These are phyloP conservation scores for Lathyrus oleraceus DNA, from an alignment of 306 rosid species.

Conservation along the genomic window DNA sequence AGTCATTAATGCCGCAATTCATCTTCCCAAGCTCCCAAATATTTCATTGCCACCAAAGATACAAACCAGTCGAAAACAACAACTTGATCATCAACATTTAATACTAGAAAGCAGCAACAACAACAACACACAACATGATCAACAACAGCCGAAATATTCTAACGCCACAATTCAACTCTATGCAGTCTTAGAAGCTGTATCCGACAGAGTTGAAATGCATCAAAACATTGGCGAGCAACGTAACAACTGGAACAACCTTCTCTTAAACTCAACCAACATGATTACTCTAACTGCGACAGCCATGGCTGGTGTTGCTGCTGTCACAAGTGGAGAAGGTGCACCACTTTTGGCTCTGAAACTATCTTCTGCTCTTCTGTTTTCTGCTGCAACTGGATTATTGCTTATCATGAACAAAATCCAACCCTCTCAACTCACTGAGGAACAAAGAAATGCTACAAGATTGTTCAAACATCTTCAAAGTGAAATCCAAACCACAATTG, in stretches of 20 bases:
- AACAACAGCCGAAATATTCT: not conserved
- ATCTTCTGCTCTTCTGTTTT: conserved; percentile 58
- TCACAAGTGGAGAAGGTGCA: not conserved
- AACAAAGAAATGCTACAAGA: conserved; percentile 71
- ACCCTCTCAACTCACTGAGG: conserved; percentile 85
- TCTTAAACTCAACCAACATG: conserved; percentile 71
- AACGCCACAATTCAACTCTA: conserved; percentile 41
- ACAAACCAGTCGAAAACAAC: not conserved
- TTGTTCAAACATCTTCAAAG: conserved; percentile 52
- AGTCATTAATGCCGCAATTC: conserved; percentile 5
- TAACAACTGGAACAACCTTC: conserved; percentile 67
- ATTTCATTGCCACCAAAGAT: conserved; percentile 24
- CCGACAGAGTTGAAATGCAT: conserved; percentile 75
- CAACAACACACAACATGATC: not conserved
- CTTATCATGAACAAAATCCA: conserved; percentile 69
- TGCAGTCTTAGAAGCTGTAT: conserved; percentile 55
- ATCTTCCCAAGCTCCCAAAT: conserved; percentile 17
- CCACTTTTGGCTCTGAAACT: conserved; percentile 53
- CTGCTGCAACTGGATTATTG: conserved; percentile 66
- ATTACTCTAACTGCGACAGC: conserved; percentile 73
- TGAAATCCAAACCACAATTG: conserved; percentile 47
- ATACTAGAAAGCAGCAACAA: conserved; percentile 1
- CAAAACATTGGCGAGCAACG: conserved; percentile 64
- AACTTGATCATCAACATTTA: conserved; percentile 13
- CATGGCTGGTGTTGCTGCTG: conserved; percentile 58